Base-by-base conservation (phyloP, 495 filamentous ascomycete genomes). In the Delitschia confertaspora region DNA sequence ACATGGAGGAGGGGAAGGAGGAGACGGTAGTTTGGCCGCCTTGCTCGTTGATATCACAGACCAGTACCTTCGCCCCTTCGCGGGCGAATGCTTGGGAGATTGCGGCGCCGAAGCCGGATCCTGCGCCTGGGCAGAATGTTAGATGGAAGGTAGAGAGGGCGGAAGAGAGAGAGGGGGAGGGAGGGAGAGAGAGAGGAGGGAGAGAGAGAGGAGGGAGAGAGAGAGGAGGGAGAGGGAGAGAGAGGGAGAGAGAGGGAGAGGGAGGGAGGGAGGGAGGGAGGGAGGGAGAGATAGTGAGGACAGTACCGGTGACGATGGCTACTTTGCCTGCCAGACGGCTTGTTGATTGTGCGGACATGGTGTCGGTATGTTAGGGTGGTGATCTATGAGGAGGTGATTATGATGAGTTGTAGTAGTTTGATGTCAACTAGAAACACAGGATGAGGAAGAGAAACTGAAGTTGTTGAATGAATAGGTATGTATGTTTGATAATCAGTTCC, bases 51-150 rank as follows among this genome's bases (percentile, higher is more conserved):
- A 62, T 54, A 36, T 62, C 59, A 21, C 47, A 49, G 19, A 60
- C 48, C 20, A 62, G 40, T 10, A 62, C 59, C 24, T 53, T 53
- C 29, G 25, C 25, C 32, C 59, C 57, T 52, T 62, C 59, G 23
- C 36, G 24, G 9, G 57, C 48, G 39, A 60, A 62, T 9, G 27
- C 32, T 37, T 47, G 36, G 8, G 57, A 48, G 4, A 58, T 62
- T 3, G 50, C 59, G 2, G 48, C 51, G 2, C 59, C 59, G 42
- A 62, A 62, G 22, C 59, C 59, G 39, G 52, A 58, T n/a, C 52
- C 58, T 18, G 34, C 53, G 16, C 49, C 55, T 53, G 11, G 30
- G 16, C 11, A 20, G 14, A 4, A 27, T 26, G 33, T 45, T 32
- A 33, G 22, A 45, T 25, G 10, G 20, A 25, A 21, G 18, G n/a